Conservation (phyloP, 345 rosid species). For the Salix viminalis region DNA sequence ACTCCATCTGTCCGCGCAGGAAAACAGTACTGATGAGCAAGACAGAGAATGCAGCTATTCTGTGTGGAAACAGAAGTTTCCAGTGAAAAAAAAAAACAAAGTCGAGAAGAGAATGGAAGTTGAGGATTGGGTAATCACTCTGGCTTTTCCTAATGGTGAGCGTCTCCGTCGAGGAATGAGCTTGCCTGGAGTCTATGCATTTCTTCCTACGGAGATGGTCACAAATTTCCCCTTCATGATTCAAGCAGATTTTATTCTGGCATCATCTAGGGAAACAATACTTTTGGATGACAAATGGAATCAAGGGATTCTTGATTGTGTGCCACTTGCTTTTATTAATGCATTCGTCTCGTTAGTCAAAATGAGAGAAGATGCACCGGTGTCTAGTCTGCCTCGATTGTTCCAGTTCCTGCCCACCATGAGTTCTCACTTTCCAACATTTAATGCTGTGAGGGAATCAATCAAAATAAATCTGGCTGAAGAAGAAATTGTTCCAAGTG, state of each 20-base stretch:
- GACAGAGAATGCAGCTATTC: conserved; percentile 46
- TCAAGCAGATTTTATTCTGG: conserved; percentile 61
- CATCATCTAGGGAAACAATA: conserved; percentile 66
- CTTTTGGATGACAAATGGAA: conserved; percentile 63
- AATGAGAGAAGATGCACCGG: conserved; percentile 42
- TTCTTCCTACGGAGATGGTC: conserved; percentile 74
- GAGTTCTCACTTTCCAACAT: conserved; percentile 25
- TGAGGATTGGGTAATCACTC: conserved; percentile 56
- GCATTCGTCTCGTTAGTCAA: conserved; percentile 57
- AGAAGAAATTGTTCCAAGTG: conserved; percentile 54
- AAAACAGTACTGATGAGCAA: background rate
- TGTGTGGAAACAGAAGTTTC: conserved; percentile 70
- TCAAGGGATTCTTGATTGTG: conserved; percentile 62
- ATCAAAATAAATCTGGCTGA: conserved; percentile 32
- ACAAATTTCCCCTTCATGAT: conserved; percentile 61
- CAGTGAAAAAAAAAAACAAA: conserved; percentile 41
- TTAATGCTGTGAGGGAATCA: conserved; percentile 44
- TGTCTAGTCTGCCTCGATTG: conserved; percentile 40
- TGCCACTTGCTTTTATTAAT: conserved; percentile 50
- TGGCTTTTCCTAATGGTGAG: conserved; percentile 62
- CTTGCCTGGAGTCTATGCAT: conserved; percentile 65
- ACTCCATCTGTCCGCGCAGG: conserved; percentile 46
- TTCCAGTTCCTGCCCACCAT: conserved; percentile 59
- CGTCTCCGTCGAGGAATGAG: conserved; percentile 44
- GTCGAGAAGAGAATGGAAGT: conserved; percentile 61